Percentiles rank a stretch among this genome's conserved stretches.
phyloP scores from a whole-genome alignment of 345 rosid genomes.

The Syzygium jambos region DNA sequence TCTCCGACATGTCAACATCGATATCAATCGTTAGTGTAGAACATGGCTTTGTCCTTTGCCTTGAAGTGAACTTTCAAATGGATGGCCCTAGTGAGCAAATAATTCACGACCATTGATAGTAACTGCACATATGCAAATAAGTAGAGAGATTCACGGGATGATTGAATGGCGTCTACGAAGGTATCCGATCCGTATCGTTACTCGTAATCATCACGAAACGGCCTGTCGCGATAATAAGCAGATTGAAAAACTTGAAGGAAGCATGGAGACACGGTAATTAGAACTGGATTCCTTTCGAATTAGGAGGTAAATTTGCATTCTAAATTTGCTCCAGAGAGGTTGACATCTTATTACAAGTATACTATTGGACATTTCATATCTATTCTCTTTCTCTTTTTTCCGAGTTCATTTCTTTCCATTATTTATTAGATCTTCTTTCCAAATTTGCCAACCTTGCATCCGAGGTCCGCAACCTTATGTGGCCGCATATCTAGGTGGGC shows the following conservation, averaged over 20 bases:
- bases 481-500: not conserved
- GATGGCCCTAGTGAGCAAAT: not conserved
- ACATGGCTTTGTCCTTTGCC: not conserved
- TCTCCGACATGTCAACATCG: not conserved
- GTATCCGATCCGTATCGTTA: not conserved
- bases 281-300: not conserved
- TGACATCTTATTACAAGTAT: not conserved
- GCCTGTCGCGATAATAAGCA: not conserved
- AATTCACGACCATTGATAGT: not conserved
- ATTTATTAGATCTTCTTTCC: not conserved
- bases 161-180: not conserved
- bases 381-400: not conserved
- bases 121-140: not conserved
- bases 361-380: not conserved
- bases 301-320: not conserved
- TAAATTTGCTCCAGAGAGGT: too few species aligned
- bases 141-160: not conserved
- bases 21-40: not conserved
- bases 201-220: not conserved
- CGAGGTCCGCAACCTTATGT: not conserved
- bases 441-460: not conserved
- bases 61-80: not conserved
- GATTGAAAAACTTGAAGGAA: not conserved
- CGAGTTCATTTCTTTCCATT: not conserved
- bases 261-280: not conserved